Conservation (phyloP, 257 asterid genomes). For the Fraxinus cuspidata region DNA sequence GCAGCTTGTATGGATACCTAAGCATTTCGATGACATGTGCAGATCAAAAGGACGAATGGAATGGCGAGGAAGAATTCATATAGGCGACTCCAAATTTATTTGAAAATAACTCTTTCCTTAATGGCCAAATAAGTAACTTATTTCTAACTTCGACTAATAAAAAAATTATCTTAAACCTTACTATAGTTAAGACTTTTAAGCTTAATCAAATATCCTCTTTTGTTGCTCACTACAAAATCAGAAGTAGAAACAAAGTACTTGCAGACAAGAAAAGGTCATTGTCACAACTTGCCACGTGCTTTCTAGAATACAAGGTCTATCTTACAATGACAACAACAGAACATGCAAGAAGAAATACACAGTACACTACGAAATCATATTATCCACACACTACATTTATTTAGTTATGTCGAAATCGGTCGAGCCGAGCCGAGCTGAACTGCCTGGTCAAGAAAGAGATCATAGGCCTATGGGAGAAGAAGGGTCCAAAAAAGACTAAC, state of each 20-base stretch:
- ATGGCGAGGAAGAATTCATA: neutral
- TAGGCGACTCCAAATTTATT: neutral
- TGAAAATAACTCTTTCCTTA: neutral
- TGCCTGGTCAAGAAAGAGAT: neutral
- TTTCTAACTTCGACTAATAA: neutral
- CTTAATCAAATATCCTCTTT: neutral
- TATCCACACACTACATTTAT: neutral
- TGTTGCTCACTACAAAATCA: conserved; percentile 2
- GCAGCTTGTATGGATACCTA: neutral
- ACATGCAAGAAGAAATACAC: conserved; percentile 28
- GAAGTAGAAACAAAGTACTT: conserved; percentile 13
- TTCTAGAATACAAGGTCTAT: conserved; percentile 22
- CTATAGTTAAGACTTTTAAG: neutral
- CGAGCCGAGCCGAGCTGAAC: neutral
- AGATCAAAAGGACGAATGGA: neutral
- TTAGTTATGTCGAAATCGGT: neutral
- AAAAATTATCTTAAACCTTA: neutral
- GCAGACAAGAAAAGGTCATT: conserved; percentile 16
- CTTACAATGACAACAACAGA: conserved; percentile 26
- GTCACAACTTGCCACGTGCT: neutral
- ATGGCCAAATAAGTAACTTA: neutral
- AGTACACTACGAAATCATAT: neutral
- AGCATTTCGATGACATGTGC: neutral
- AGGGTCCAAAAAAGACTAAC: neutral
- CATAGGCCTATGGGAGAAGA: neutral